Conservation (phyloP, 2,329 filamentous ascomycete genomes). For the Alternaria atra region DNA sequence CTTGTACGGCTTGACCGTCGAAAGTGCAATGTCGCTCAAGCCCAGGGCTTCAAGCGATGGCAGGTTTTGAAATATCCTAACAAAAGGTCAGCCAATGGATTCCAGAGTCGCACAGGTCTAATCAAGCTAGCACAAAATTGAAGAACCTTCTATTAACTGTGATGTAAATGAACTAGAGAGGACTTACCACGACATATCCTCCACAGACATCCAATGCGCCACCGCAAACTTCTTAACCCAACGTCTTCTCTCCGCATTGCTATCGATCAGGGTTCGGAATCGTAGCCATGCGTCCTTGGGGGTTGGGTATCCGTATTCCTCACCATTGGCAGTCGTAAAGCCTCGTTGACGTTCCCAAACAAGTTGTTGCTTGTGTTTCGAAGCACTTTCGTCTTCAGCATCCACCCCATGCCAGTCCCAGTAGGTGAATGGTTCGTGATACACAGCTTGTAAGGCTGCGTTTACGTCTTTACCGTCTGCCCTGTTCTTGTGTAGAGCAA, state of each 20-base stretch:
- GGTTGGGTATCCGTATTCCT: conserved; percentile 13
- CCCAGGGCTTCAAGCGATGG: conserved; percentile 28
- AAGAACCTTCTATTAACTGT: neutral
- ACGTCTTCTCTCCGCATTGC: conserved; percentile 4
- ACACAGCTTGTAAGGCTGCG: conserved; percentile 13
- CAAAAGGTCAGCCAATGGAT: neutral
- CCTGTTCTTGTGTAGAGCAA: conserved; percentile 15
- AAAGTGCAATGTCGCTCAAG: conserved; percentile 25
- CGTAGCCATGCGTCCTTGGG: conserved; percentile 26
- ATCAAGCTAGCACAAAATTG: neutral
- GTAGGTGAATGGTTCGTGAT: conserved; percentile 38
- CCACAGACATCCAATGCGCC: conserved; percentile 33
- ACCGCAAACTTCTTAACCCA: conserved; percentile 36
- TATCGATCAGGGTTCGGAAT: conserved; percentile 22
- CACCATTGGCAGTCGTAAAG: conserved; percentile 14
- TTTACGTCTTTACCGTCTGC: neutral
- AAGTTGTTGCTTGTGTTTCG: conserved; percentile 20
- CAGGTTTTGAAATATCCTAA: conserved; percentile 27
- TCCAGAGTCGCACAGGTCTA: neutral
- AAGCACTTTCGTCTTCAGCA: conserved; percentile 7
- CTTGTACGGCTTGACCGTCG: neutral
- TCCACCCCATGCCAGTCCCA: conserved; percentile 35
- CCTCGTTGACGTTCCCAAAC: conserved; percentile 28
- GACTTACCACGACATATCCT: conserved; percentile 32
- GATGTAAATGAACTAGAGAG: neutral